Evolutionary conservation across 495 filamentous ascomycete genomes (phyloP).

Genomic region (Durotheca rogersii): DNA sequence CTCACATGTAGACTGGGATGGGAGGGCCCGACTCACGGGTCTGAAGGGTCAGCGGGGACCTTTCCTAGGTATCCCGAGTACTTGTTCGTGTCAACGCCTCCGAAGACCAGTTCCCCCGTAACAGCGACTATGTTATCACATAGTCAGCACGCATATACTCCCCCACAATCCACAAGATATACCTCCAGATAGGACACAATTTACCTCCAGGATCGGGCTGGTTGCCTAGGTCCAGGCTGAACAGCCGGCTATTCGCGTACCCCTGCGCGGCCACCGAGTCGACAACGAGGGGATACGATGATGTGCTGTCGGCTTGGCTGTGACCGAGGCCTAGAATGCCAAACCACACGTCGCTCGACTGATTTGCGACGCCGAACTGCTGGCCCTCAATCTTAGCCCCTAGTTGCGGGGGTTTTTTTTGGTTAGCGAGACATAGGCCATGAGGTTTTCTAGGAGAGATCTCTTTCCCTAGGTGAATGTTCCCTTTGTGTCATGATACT

Average conservation of each 20-base stretch:
- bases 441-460: no score
- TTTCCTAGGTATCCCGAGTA: conserved; percentile 60
- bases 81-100: conserved; percentile 75
- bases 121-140: conserved; percentile 35
- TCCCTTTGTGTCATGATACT: no score
- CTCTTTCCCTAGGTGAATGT: no score
- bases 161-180: neutral
- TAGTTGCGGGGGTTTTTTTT: conserved; percentile 6
- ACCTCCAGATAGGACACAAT: no score
- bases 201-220: conserved; percentile 30
- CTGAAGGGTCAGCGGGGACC: conserved; percentile 40
- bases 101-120: conserved; percentile 75
- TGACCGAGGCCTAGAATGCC: conserved; percentile 78
- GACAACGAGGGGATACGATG: conserved; percentile 67
- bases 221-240: conserved; percentile 64
- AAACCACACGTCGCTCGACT: conserved; percentile 47
- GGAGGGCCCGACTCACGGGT: conserved; percentile 22
- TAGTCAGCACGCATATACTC: conserved; percentile 1
- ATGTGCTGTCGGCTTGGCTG: conserved; percentile 42
- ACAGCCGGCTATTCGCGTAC: conserved; percentile 68
- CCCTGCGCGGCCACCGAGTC: conserved; percentile 60
- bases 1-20: no score
- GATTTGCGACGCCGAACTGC: conserved; percentile 44
- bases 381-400: conserved; percentile 40
- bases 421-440: no score